Evolutionary conservation across 768 basidiomycete species (phyloP), one percentile per base, ranked within the genome.

Genomic region (Tylopilus plumbeoviolaceoides): DNA sequence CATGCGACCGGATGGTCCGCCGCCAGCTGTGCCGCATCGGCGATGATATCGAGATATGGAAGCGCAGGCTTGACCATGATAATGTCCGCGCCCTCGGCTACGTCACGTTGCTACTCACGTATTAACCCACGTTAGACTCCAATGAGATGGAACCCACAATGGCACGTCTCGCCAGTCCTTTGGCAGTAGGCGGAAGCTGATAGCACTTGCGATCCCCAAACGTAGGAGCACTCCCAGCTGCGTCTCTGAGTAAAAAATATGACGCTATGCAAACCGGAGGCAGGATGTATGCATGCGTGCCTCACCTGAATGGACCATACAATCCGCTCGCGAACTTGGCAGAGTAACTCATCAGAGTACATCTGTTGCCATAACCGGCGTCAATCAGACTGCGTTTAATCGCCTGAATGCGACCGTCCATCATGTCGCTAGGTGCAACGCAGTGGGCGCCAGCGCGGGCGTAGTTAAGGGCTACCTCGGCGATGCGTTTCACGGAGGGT

Each of bases 401-500:
- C 14, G 84, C 83, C 57, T 81, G 83, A 57, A 99, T 84, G 18
- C 95, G 78, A 0, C 95, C 97, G 66, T 99, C 97, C 94, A 98
- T 98, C 97, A 99, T 99, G 70, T 98, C 97, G 64, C 94, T 97
- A 7, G 97, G 97, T 2, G 97, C 97, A 52, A 99, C 95, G 63
- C 93, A 93, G 69, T 98, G 92, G 1, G 93, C 97, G n/a, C 97
- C 97, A 0, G 97, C 97, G 49, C 78, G 76, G 0, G 95, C 97
- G 59, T 99, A 99, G 63, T 80, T 84, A 43, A 98, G 76, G 0
- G 97, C 93, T 23, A 99, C 95, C 63, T 97, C 76, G 0, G 91
- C 92, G 55, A 99, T 87, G 55, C 97, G 87, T n/a, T 76, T 75
- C 12, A 91, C 90, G 20, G 91, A 95, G 17, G 84, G 84, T 10